Percentiles rank a stretch among this genome's conserved stretches.
Evolutionary conservation across 2,329 filamentous ascomycete genomes (phyloP).

Genomic region (Capronia coronata): DNA sequence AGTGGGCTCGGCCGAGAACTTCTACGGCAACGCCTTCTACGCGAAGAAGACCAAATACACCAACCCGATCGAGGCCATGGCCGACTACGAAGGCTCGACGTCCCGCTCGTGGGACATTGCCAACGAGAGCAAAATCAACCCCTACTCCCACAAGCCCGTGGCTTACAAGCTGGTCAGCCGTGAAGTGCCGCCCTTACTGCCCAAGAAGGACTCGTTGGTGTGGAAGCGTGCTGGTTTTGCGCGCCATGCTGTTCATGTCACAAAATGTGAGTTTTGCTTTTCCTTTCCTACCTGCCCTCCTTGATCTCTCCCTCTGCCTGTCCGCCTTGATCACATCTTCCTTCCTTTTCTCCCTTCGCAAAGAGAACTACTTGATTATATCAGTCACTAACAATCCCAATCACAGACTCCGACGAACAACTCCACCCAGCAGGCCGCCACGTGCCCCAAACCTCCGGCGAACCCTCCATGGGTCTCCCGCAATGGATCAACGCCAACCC

Average conservation of each 20-base stretch:
- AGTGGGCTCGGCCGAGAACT: conserved; percentile 75
- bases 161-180: conserved; percentile 86
- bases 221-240: conserved; percentile 89
- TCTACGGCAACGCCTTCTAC: conserved; percentile 84
- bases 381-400: not conserved
- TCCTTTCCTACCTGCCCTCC: no score
- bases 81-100: conserved; percentile 74
- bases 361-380: no score
- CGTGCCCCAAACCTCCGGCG: conserved; percentile 79
- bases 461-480: conserved; percentile 65
- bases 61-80: conserved; percentile 61
- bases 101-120: conserved; percentile 84
- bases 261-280: conserved; percentile 61
- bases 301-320: no score
- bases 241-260: conserved; percentile 79
- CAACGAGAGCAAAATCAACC: conserved; percentile 77
- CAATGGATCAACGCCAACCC: conserved; percentile 69
- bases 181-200: conserved; percentile 70
- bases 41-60: conserved; percentile 74
- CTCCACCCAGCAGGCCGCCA: conserved; percentile 81
- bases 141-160: conserved; percentile 75
- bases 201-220: conserved; percentile 72
- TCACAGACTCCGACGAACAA: conserved; percentile 68
- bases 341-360: no score
- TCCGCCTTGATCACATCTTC: no score